Evolutionary conservation across 441 rosid genomes (phyloP).

Genomic region (Eutrema salsugineum): DNA sequence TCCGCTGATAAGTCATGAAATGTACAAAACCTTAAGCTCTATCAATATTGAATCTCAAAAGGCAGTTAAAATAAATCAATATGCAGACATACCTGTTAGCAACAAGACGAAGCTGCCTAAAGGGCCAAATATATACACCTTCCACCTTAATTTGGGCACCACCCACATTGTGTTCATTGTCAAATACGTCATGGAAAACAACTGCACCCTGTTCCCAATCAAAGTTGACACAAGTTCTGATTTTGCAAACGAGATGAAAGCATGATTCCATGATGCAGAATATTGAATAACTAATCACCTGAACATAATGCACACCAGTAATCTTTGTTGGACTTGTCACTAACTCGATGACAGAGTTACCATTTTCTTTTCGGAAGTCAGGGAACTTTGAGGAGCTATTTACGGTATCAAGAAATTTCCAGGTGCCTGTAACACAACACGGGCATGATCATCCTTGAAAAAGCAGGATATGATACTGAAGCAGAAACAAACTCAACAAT

Average conservation of each 20-base stretch:
- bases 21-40: not conserved
- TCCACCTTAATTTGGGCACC: constrained; percentile 94
- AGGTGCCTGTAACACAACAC: constrained; percentile 52
- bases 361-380: constrained; percentile 70
- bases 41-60: constrained; percentile 13
- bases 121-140: constrained; percentile 99
- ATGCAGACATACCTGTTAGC: constrained; percentile 62
- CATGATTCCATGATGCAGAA: not conserved
- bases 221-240: not conserved
- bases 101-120: constrained; percentile 96
- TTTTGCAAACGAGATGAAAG: not conserved
- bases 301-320: constrained; percentile 93
- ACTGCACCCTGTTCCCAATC: constrained; percentile 73
- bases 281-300: constrained; percentile 40
- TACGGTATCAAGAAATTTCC: constrained; percentile 80
- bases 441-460: not conserved
- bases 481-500: not conserved
- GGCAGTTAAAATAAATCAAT: not conserved
- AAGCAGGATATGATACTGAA: not conserved
- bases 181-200: constrained; percentile 92
- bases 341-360: constrained; percentile 80
- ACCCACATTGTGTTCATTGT: constrained; percentile 83
- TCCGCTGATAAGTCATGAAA: constrained; percentile 47
- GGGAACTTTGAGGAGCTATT: constrained; percentile 86
- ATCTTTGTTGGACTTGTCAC: constrained; percentile 88